Evolutionary conservation across 2,329 filamentous ascomycete species (phyloP), one percentile per base, ranked within the genome.

Genomic region (Fusarium sp.): DNA sequence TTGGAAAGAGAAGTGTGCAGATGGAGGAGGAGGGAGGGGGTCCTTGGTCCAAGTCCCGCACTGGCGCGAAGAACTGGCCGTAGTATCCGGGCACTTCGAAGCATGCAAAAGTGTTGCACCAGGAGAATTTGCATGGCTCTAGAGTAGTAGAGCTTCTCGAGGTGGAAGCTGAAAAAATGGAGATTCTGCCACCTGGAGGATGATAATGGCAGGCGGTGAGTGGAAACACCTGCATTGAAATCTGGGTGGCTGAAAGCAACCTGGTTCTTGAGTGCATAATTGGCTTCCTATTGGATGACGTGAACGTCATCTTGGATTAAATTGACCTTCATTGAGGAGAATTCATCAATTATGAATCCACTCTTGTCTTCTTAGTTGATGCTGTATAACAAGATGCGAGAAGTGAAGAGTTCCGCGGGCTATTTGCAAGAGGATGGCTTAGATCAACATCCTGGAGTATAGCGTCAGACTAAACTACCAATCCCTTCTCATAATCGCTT

Each of bases 21-120:
- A 62, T 35, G 62, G 16, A 53, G 35, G 5, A 53, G 42, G 2
- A 42, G 42, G 33, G 46, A 36, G 27, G 17, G 38, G 27, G 16
- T 29, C 49, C 38, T 67, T 9, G 64, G 36, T 29, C 59, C 27
- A 63, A 62, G 46, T 35, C 49, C 68, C 60, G 61, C 49, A 38
- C 72, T 66, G 38, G 57, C 55, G 72, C 64, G 69, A 67, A 69
- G 40, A 62, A 68, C 67, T 69, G 73, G 66, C 53, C 73, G 71
- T 66, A 71, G 62, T 69, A 27, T 69, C 59, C 62, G 60, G 42
- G 57, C 38, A 49, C 46, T 53, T 20, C 62, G 73, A 66, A 75
- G 62, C 73, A 74, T 75, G 58, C 72, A 75, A 71, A 27, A 53
- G 40, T 71, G 61, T 55, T 73, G 72, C 66, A 58, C 49, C n/a